Evolutionary conservation across 345 rosid genomes (phyloP).

Genomic region (Conringia planisiliqua): DNA sequence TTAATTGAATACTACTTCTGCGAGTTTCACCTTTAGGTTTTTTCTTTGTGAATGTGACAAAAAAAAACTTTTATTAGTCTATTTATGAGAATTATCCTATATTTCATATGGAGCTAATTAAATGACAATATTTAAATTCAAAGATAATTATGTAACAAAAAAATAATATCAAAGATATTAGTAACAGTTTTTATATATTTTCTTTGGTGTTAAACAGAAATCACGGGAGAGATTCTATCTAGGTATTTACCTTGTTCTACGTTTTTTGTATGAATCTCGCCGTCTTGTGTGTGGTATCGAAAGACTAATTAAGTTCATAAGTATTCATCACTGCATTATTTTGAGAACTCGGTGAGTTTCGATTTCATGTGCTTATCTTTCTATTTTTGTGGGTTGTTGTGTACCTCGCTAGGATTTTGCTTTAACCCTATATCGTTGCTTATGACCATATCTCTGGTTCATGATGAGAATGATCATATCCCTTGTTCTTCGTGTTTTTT

Average conservation of each 20-base stretch:
- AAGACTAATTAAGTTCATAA: no score
- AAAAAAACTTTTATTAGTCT: no score
- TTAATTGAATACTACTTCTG: no score
- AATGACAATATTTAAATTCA: no score
- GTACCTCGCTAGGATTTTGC: not conserved
- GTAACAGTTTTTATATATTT: not conserved
- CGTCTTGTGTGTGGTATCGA: not conserved
- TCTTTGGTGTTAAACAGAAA: not conserved
- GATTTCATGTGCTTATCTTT: not conserved
- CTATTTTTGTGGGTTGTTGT: not conserved
- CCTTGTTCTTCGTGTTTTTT: not conserved
- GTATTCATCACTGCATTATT: not conserved
- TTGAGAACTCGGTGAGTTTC: not conserved
- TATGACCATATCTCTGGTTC: not conserved
- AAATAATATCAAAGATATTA: not conserved
- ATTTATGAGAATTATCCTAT: no score
- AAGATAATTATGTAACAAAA: no score
- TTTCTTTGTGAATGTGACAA: no score
- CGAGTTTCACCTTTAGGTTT: no score
- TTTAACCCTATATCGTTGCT: not conserved
- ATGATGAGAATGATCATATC: not conserved
- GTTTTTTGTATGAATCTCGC: no score
- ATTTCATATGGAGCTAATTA: no score
- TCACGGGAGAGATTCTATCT: no score
- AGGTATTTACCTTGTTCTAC: no score